A percentile compares a stretch with the other conserved stretches of the same genome.
Conservation (phyloP, 345 rosid species). For the Limnanthes douglasii region DNA sequence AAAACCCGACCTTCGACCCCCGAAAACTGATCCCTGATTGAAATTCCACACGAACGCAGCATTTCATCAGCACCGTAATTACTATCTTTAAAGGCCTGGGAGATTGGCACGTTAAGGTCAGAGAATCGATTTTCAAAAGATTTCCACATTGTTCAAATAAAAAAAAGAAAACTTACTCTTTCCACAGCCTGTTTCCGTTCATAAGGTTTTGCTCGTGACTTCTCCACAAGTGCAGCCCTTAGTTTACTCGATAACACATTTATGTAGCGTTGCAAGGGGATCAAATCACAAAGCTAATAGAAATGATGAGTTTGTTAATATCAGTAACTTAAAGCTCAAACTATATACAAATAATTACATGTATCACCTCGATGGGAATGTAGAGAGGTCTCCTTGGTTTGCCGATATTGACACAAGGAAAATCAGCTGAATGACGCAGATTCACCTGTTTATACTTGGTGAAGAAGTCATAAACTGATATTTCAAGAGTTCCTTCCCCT, state of each 20-base stretch:
- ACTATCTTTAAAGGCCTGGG: conserved; percentile 48
- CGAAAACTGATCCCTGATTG: conserved; percentile 44
- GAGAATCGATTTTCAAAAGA: conserved; percentile 9
- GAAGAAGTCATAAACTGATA: conserved; percentile 73
- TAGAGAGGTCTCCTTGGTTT: conserved; percentile 71
- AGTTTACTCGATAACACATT: conserved; percentile 56
- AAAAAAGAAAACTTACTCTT: conserved; percentile 38
- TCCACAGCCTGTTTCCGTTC: conserved; percentile 47
- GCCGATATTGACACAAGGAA: conserved; percentile 89
- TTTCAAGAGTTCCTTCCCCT: conserved; percentile 29
- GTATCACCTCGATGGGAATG: conserved; percentile 61
- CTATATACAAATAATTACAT: conserved; percentile 4
- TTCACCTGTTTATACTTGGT: no score
- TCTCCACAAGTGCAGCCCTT: conserved; percentile 60
- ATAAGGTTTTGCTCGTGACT: conserved; percentile 66
- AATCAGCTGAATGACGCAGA: conserved; percentile 40
- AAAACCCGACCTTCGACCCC: conserved; percentile 75
- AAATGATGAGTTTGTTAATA: no score
- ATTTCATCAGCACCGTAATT: conserved; percentile 39
- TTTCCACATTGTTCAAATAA: no score
- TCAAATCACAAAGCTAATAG: conserved; percentile 72
- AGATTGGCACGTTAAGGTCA: conserved; percentile 10
- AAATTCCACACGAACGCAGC: conserved; percentile 54
- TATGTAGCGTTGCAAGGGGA: conserved; percentile 77
- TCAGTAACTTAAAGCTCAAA: conserved; percentile 9